A percentile compares a stretch with the other conserved stretches of the same genome.
These are phyloP conservation scores for Colletotrichum orchidophilum DNA, from an alignment of 2,329 filamentous ascomycete species.

Conservation along the genomic window DNA sequence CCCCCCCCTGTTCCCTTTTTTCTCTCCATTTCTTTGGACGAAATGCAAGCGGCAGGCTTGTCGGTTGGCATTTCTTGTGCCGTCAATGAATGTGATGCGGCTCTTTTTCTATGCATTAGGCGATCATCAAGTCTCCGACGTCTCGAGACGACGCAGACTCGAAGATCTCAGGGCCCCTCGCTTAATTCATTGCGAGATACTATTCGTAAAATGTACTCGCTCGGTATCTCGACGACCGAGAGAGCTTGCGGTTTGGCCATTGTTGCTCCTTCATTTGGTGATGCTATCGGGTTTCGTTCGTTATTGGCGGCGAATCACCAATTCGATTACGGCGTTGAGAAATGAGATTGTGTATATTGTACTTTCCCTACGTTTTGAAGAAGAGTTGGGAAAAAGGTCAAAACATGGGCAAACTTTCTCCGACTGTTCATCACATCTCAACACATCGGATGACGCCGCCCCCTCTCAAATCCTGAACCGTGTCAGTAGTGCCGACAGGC, in stretches of 20 bases:
- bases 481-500: not conserved
- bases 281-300: too few relatives aligned
- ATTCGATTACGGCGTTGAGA: too few relatives aligned
- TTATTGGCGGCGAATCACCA: too few relatives aligned
- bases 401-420: not conserved
- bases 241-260: too few relatives aligned
- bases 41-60: not conserved
- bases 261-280: too few relatives aligned
- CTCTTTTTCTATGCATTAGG: not conserved
- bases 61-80: not conserved
- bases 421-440: constrained; percentile 3
- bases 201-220: not conserved
- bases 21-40: not conserved
- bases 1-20: not conserved
- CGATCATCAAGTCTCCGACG: not conserved
- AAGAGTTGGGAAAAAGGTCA: not conserved
- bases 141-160: not conserved
- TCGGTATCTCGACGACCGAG: too few relatives aligned
- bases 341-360: too few relatives aligned
- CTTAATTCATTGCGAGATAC: not conserved
- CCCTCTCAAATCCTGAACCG: not conserved
- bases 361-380: too few relatives aligned
- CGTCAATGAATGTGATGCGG: not conserved
- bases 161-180: not conserved
- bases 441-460: too few relatives aligned